phyloP scores from a whole-genome alignment of 352 stramenopile species.

The Globisporangium carolinianum region DNA sequence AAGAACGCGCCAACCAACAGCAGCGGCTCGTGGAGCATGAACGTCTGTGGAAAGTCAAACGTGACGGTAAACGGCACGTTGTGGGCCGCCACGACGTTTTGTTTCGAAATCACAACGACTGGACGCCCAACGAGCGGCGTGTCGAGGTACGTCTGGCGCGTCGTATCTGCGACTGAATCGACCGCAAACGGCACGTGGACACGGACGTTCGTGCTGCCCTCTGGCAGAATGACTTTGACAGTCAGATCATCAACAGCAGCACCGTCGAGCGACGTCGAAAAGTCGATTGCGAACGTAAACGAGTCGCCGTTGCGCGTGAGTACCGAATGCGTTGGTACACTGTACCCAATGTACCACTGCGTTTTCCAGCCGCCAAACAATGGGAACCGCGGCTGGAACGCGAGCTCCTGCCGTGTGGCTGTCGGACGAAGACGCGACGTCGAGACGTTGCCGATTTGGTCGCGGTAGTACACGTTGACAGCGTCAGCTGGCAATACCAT shows the following conservation, averaged over 20 bases:
- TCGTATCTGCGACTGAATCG: slow-evolving; percentile 47
- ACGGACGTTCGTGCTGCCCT: slow-evolving; percentile 75
- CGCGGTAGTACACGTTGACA: slow-evolving; percentile 87
- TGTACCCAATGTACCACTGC: slow-evolving; percentile 87
- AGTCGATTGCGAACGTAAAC: slow-evolving; percentile 83
- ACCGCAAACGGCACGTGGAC: slow-evolving; percentile 70
- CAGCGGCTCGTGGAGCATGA: slow-evolving; percentile 85
- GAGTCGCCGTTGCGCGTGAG: slow-evolving; percentile 50
- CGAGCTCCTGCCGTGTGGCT: slow-evolving; percentile 50
- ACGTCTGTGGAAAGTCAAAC: slow-evolving; percentile 73
- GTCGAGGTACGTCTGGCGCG: slow-evolving; percentile 82
- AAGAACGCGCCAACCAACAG: slow-evolving; percentile 82
- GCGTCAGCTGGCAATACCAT: slow-evolving; percentile 67
- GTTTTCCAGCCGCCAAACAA: slow-evolving; percentile 88
- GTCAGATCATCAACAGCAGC: slow-evolving; percentile 80
- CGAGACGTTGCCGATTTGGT: slow-evolving; percentile 89
- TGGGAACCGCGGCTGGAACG: slow-evolving; percentile 82
- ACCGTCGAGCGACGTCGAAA: slow-evolving; percentile 75
- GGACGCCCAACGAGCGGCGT: slow-evolving; percentile 68
- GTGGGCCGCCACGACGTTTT: slow-evolving; percentile 79
- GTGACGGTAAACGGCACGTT: slow-evolving; percentile 84
- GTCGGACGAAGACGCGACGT: slow-evolving; percentile 64
- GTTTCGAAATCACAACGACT: slow-evolving; percentile 76
- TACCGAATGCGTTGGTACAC: slow-evolving; percentile 74
- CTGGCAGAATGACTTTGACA: slow-evolving; percentile 83